Conservation (phyloP, 768 basidiomycete genomes). For the Galerina sulciceps region DNA sequence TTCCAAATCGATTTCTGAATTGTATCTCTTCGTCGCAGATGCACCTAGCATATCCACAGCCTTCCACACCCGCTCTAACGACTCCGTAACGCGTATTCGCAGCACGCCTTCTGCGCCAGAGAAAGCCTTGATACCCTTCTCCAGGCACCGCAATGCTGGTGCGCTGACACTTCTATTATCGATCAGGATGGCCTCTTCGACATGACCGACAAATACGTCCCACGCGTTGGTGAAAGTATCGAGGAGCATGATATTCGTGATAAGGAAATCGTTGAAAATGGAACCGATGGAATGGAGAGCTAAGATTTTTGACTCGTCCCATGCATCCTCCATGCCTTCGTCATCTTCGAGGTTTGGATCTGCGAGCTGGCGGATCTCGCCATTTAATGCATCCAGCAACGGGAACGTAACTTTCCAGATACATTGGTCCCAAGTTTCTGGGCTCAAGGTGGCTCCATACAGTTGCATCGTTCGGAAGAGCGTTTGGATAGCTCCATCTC, state of each 20-base stretch:
- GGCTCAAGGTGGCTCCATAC: constrained; percentile 85
- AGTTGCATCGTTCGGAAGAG: constrained; percentile 92
- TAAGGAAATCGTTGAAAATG: constrained; percentile 81
- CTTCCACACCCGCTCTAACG: constrained; percentile 70
- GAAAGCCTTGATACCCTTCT: constrained; percentile 74
- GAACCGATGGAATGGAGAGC: constrained; percentile 84
- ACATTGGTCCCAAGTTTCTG: constrained; percentile 87
- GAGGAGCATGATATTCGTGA: constrained; percentile 73
- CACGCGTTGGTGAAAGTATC: constrained; percentile 73
- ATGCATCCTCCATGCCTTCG: constrained; percentile 48
- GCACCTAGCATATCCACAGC: constrained; percentile 70
- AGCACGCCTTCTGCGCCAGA: constrained; percentile 43
- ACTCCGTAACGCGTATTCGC: constrained; percentile 45
- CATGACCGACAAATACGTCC: constrained; percentile 71
- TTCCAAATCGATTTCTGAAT: constrained; percentile 22
- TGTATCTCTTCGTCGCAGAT: constrained; percentile 31
- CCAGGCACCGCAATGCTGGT: constrained; percentile 84
- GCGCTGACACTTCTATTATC: constrained; percentile 76
- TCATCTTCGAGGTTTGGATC: constrained; percentile 23
- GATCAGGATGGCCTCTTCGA: constrained; percentile 70
- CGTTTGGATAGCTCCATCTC: constrained; percentile 94
- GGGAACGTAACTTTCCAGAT: constrained; percentile 93
- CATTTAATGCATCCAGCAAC: constrained; percentile 71
- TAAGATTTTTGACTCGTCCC: constrained; percentile 89
- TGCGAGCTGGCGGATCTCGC: constrained; percentile 52